Percentiles rank a stretch among this genome's conserved stretches.
These are phyloP conservation scores for Cladophialophora bantiana DNA, from an alignment of 2,329 filamentous ascomycete species.

Conservation along the genomic window DNA sequence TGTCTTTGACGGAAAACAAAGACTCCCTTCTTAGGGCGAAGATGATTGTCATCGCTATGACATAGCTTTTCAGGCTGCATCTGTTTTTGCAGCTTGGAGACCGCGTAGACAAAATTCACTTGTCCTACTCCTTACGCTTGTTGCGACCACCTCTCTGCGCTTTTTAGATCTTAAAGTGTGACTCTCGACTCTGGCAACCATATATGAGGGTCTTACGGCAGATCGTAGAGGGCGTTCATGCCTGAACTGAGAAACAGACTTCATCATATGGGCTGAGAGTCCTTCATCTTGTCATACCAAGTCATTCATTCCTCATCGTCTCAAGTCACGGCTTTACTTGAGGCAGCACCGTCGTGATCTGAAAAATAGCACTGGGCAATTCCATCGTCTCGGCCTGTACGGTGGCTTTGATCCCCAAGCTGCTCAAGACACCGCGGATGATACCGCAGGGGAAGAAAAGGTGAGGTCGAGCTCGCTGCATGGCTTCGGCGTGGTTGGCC, in stretches of 20 bases:
- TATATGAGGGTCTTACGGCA: neutral
- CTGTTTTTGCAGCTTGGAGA: conserved; percentile 12
- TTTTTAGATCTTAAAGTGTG: neutral
- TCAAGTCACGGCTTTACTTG: conserved; percentile 29
- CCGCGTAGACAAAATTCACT: conserved; percentile 24
- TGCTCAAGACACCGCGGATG: conserved; percentile 89
- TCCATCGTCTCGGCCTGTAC: conserved; percentile 91
- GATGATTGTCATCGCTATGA: conserved; percentile 18
- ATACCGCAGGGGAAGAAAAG: conserved; percentile 95
- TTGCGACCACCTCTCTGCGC: conserved; percentile 12
- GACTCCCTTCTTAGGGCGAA: conserved; percentile 9
- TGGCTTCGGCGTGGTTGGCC: conserved; percentile 74
- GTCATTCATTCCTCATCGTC: neutral
- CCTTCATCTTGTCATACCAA: neutral
- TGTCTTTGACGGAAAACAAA: conserved; percentile 12
- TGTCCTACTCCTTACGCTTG: conserved; percentile 11
- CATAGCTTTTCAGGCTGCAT: conserved; percentile 14
- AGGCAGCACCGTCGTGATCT: conserved; percentile 75
- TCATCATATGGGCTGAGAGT: neutral
- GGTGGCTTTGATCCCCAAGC: conserved; percentile 85
- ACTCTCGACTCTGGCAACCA: neutral
- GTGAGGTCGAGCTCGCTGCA: conserved; percentile 74
- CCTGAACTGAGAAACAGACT: neutral
- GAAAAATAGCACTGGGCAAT: conserved; percentile 87
- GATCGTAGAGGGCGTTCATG: neutral